These are phyloP conservation scores for Penicillium bovifimosum DNA, from an alignment of 495 filamentous ascomycete genomes.

Conservation along the genomic window DNA sequence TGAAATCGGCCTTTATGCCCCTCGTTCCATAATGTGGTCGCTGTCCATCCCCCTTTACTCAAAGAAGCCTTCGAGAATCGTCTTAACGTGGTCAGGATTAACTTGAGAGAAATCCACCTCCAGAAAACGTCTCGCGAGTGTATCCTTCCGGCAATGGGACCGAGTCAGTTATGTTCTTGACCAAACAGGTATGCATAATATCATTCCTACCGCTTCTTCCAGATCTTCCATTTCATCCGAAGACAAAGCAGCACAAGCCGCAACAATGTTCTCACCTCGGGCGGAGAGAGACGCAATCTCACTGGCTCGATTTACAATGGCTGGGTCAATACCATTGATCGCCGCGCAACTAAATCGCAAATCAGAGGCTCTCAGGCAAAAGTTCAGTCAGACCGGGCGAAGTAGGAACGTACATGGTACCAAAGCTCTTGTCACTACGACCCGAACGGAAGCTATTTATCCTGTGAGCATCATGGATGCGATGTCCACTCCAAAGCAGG, in stretches of 20 bases:
- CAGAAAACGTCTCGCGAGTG: conserved; percentile 33
- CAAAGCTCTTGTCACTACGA: conserved; percentile 75
- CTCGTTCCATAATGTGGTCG: background rate
- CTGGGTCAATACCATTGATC: conserved; percentile 71
- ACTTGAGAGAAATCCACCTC: conserved; percentile 21
- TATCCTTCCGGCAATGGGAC: conserved; percentile 18
- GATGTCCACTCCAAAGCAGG: background rate
- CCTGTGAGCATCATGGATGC: conserved; percentile 9
- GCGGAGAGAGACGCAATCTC: conserved; percentile 63
- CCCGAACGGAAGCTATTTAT: conserved; percentile 50
- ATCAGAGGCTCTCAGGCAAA: background rate
- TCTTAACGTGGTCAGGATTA: conserved; percentile 6
- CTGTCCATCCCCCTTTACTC: background rate
- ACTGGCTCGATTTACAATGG: conserved; percentile 71
- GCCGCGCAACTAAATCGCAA: conserved; percentile 60
- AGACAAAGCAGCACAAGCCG: conserved; percentile 60
- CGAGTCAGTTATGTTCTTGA: conserved; percentile 1
- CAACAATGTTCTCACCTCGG: conserved; percentile 69
- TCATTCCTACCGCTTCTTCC: conserved; percentile 51
- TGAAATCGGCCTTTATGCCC: background rate
- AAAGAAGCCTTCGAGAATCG: conserved; percentile 23
- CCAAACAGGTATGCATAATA: background rate
- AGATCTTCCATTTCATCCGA: conserved; percentile 54
- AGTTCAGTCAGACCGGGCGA: too few relatives aligned
- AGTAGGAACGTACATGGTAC: conserved; percentile 51